Evolutionary conservation across 2,329 filamentous ascomycete genomes (phyloP), one percentile per base, ranked within the genome.

Genomic region (Teratosphaeriaceae sp.): DNA sequence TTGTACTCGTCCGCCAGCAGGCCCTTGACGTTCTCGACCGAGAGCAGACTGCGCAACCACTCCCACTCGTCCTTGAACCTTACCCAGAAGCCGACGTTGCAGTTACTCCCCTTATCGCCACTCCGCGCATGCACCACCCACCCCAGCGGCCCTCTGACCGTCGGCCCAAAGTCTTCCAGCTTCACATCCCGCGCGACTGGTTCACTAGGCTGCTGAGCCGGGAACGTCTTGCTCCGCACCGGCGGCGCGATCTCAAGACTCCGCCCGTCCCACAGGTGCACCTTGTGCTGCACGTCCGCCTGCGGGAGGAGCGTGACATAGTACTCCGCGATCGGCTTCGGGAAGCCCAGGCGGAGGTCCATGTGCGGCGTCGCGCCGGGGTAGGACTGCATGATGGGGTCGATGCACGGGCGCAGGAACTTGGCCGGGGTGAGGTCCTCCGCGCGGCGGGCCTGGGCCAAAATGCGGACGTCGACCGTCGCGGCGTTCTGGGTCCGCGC

Each of bases 381-480:
- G 23, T 62, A 63, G 19, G 53, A 50, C 43, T 60, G 42, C 60
- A 63, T 63, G 21, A 60, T 80, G 70, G 23, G 54, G 65, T 50
- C 74, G 65, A 37, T 72, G 59, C 19, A 70, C 52, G 30, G 74
- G 3, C 50, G 50, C 15, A 54, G 47, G 49, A 63, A 62, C 24
- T 54, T 60, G n/a, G 45, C 51, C 1, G 58, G 50, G 6, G 45
- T 39, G 18, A 63, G 44, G 33, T 59, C 54, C 18, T 50, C 44
- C 22, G 55, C 55, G 7, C 48, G 39, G 7, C 45, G 49, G 2
- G 61, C 57, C 45, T 64, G 61, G 3, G 50, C 60, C 19, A 73
- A 65, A 18, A 71, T 54, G 6, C 70, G 58, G 35, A 71, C 63
- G 33, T 70, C 69, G 0, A 74, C 71, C 1, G 73, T 76, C 1